phyloP scores from a whole-genome alignment of 441 rosid species.

The Gossypium schwendimanii region DNA sequence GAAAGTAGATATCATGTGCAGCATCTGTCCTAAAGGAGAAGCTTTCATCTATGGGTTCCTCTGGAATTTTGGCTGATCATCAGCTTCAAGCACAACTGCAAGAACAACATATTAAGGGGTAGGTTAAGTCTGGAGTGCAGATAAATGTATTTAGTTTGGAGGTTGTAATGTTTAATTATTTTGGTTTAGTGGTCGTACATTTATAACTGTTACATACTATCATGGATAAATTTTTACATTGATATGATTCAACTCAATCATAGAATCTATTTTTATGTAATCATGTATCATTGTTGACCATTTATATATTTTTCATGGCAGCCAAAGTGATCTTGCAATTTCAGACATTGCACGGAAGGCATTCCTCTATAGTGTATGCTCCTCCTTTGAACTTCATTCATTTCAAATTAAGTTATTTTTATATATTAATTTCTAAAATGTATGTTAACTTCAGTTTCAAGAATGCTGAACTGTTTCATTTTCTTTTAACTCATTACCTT shows the following conservation, averaged over 20 bases:
- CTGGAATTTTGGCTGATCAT: slow-evolving; percentile 97
- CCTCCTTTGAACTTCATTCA: slow-evolving; percentile 4
- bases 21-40: slow-evolving; percentile 94
- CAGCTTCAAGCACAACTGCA: slow-evolving; percentile 96
- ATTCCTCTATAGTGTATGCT: slow-evolving; percentile 90
- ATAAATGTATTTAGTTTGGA: not conserved
- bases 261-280: not conserved
- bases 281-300: not conserved
- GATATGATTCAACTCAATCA: not conserved
- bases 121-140: slow-evolving; percentile 15
- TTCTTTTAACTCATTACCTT: slow-evolving; percentile 11
- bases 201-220: slow-evolving; percentile 4
- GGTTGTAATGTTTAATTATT: not conserved
- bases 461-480: slow-evolving; percentile 3
- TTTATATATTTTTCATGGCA: slow-evolving; percentile 31
- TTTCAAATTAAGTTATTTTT: not conserved
- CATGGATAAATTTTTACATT: not conserved
- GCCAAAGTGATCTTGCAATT: slow-evolving; percentile 78
- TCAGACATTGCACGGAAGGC: slow-evolving; percentile 98
- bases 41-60: slow-evolving; percentile 85
- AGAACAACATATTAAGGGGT: slow-evolving; percentile 86
- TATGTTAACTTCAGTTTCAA: not conserved
- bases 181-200: not conserved
- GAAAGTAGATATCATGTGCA: slow-evolving; percentile 44
- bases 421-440: not conserved